Evolutionary conservation across 179 eudicot species (phyloP).

Genomic region (Patellifolia procumbens): DNA sequence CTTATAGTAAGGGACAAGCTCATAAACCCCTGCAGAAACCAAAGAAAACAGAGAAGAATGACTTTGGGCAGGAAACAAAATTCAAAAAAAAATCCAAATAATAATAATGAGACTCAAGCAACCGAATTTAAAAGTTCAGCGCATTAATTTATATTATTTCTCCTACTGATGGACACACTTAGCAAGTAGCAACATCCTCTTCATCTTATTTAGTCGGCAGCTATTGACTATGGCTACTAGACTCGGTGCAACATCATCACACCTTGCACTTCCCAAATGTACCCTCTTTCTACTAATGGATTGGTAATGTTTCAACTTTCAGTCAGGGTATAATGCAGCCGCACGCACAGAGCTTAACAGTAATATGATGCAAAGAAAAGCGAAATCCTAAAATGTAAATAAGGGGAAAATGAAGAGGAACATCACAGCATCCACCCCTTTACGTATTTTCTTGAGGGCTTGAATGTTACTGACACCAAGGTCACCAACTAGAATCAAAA

Average conservation of each 20-base stretch:
- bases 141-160: neutral
- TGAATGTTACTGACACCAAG: neutral
- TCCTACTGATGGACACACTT: neutral
- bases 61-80: conserved; percentile 17
- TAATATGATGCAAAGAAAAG: neutral
- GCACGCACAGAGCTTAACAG: neutral
- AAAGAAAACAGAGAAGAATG: conserved; percentile 23
- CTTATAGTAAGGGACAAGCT: conserved; percentile 91
- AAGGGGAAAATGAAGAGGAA: neutral
- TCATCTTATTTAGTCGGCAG: neutral
- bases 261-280: neutral
- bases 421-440: neutral
- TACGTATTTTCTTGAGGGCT: neutral
- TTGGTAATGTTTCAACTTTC: neutral
- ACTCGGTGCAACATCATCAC: neutral
- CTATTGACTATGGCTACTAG: neutral
- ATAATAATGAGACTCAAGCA: neutral
- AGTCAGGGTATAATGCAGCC: neutral
- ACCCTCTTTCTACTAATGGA: neutral
- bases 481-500: neutral
- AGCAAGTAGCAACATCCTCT: neutral
- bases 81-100: neutral
- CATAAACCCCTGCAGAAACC: conserved; percentile 66
- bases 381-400: neutral
- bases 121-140: neutral